Conservation (phyloP, 768 basidiomycete species). For the Mycena kentingensis region DNA sequence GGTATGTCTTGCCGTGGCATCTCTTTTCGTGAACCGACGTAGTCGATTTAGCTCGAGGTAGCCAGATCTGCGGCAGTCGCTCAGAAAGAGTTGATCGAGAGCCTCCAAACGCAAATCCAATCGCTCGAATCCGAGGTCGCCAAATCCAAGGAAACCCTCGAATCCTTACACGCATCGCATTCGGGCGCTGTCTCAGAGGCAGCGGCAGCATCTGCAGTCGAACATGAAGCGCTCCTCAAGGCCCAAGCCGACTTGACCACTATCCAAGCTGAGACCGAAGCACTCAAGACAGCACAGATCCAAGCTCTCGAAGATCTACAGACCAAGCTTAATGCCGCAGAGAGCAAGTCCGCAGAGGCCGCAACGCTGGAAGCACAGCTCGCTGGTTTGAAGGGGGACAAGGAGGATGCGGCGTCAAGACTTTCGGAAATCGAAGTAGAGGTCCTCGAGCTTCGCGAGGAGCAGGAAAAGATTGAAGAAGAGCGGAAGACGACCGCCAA, state of each 20-base stretch:
- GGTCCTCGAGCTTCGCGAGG: slow-evolving; percentile 74
- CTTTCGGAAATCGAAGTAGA: slow-evolving; percentile 83
- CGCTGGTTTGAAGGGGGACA: slow-evolving; percentile 56
- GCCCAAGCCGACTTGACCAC: slow-evolving; percentile 63
- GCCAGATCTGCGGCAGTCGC: slow-evolving; percentile 42
- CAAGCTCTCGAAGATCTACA: slow-evolving; percentile 50
- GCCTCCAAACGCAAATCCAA: slow-evolving; percentile 52
- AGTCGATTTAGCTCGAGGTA: slow-evolving; percentile 49
- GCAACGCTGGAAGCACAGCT: slow-evolving; percentile 53
- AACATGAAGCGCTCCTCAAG: slow-evolving; percentile 64
- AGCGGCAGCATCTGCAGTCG: slow-evolving; percentile 54
- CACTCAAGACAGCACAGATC: slow-evolving; percentile 52
- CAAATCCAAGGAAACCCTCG: slow-evolving; percentile 54
- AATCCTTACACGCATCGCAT: slow-evolving; percentile 48
- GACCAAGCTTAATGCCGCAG: slow-evolving; percentile 47
- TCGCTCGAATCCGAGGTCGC: slow-evolving; percentile 52
- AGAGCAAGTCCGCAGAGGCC: slow-evolving; percentile 45
- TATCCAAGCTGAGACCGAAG: slow-evolving; percentile 52
- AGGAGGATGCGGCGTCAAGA: slow-evolving; percentile 69
- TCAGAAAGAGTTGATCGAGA: slow-evolving; percentile 50
- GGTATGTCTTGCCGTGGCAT: slow-evolving; percentile 39
- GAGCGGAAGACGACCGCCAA: slow-evolving; percentile 47
- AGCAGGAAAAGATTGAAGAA: slow-evolving; percentile 65
- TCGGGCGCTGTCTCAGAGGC: slow-evolving; percentile 45
- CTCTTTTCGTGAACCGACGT: slow-evolving; percentile 2